phyloP scores from a whole-genome alignment of 805 yeast species.

The Pichia manshurica region DNA sequence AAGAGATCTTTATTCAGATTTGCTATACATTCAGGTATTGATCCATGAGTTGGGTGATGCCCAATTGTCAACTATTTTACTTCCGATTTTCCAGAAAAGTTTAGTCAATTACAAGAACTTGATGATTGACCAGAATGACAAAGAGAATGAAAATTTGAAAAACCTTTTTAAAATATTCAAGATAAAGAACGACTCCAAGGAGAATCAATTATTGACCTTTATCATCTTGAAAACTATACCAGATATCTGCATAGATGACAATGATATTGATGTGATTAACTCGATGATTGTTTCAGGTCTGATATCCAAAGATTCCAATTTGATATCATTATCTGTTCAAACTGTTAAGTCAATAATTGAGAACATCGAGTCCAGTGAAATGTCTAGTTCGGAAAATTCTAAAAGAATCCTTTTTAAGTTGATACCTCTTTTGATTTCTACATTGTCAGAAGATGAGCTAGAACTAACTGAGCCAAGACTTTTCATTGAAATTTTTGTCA shows the following conservation, averaged over 20 bases:
- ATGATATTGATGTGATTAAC: constrained; percentile 35
- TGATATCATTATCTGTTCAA: constrained; percentile 43
- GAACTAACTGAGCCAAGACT: constrained; percentile 32
- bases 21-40: constrained; percentile 56
- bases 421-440: constrained; percentile 40
- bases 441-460: constrained; percentile 13
- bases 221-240: constrained; percentile 40
- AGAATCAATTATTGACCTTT: constrained; percentile 39
- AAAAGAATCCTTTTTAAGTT: constrained; percentile 37
- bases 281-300: constrained; percentile 34
- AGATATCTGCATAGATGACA: constrained; percentile 27
- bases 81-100: constrained; percentile 46
- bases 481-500: constrained; percentile 44
- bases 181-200: constrained; percentile 15
- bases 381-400: constrained; percentile 28
- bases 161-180: constrained; percentile 29
- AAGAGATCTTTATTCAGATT: constrained; percentile 65
- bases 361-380: constrained; percentile 17
- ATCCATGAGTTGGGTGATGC: constrained; percentile 41
- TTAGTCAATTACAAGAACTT: constrained; percentile 27
- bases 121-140: constrained; percentile 4
- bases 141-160: constrained; percentile 22
- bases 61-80: constrained; percentile 43
- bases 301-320: constrained; percentile 27
- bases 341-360: constrained; percentile 55